Evolutionary conservation across 2,329 filamentous ascomycete genomes (phyloP), one percentile per base, ranked within the genome.

Genomic region (Alternaria gansuensis): DNA sequence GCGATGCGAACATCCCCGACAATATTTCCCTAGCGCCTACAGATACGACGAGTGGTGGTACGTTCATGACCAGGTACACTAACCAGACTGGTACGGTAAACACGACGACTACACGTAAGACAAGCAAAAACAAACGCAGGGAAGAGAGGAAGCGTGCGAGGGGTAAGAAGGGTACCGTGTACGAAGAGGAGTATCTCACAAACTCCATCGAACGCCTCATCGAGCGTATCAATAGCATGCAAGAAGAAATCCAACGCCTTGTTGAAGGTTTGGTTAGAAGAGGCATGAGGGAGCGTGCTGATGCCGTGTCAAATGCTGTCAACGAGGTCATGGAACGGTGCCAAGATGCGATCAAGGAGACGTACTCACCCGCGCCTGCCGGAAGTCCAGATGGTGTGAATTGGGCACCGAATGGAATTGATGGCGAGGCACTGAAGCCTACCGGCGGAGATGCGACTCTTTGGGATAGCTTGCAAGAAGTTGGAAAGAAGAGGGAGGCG

Each of bases 121-220:
- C 92, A 39, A 90, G 87, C 73, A 96, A 95, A 82, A 97, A 96
- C 74, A 88, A 93, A 51, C 84, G 90, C 24, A 85, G 93, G 21
- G 95, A 99, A 78, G 95, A 99, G 82, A 88, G 96, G 77, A 99
- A 99, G 84, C 88, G 94, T 14, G 95, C 95, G 0, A 84, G 92
- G 7, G 95, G 95, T 24, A 94, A 97, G 77, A 98, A 98, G 82
- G 95, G 95, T 10, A 97, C 92, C 14, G 91, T 99, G 5, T 99
- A 99, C 77, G 95, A 99, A 77, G 94, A 98, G 74, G 95, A 98
- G 78, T 99, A 99, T 77, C 85, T 99, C 5, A 89, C 97, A 58
- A 95, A 93, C 76, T 94, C 90, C 67, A 88, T 98, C 34, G 86
- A 89, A 11, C 84, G 95, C 24, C 83, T 99, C 33, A 86, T 97